Percentiles rank a stretch among this genome's conserved stretches.
Evolutionary conservation across 2,329 filamentous ascomycete species (phyloP).

Genomic region (Paraphaeosphaeria sporulosa): DNA sequence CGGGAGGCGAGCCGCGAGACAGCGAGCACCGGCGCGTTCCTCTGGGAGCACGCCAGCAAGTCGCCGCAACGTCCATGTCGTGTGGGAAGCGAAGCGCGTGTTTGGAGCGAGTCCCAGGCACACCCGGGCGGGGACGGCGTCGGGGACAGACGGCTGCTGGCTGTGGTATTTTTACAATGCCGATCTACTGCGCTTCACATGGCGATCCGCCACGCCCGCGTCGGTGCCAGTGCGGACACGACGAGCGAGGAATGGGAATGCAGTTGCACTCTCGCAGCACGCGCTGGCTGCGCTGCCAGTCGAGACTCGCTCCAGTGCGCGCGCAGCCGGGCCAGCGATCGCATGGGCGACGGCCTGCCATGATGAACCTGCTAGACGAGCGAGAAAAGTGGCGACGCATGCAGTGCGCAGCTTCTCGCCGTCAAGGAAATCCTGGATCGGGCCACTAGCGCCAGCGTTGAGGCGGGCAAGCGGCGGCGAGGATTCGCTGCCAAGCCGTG

Average conservation of each 20-base stretch:
- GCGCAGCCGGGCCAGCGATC: not conserved
- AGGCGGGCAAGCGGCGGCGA: slow-evolving; percentile 7
- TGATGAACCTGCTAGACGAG: not conserved
- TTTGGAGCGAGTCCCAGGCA: not conserved
- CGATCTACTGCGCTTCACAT: slow-evolving; percentile 4
- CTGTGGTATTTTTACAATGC: slow-evolving; percentile 10
- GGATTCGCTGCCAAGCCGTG: slow-evolving; percentile 11
- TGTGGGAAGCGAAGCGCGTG: not conserved
- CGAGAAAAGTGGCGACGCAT: slow-evolving; percentile 1
- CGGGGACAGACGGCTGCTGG: not conserved
- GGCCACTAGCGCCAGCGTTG: slow-evolving; percentile 9
- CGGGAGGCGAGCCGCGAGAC: too few species aligned
- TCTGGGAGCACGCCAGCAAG: not conserved
- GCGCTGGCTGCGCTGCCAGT: not conserved
- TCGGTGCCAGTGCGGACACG: not conserved
- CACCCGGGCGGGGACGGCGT: not conserved
- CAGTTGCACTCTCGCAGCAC: not conserved
- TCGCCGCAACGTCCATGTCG: not conserved
- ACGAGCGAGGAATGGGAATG: slow-evolving; percentile 10
- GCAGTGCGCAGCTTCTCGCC: not conserved
- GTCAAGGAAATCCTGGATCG: slow-evolving; percentile 10
- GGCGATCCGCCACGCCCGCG: slow-evolving; percentile 10
- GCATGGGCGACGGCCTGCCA: not conserved
- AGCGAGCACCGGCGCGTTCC: not conserved
- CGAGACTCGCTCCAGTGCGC: too few species aligned